Conservation (phyloP, 768 basidiomycete species). For the Lactarius psammicola region DNA sequence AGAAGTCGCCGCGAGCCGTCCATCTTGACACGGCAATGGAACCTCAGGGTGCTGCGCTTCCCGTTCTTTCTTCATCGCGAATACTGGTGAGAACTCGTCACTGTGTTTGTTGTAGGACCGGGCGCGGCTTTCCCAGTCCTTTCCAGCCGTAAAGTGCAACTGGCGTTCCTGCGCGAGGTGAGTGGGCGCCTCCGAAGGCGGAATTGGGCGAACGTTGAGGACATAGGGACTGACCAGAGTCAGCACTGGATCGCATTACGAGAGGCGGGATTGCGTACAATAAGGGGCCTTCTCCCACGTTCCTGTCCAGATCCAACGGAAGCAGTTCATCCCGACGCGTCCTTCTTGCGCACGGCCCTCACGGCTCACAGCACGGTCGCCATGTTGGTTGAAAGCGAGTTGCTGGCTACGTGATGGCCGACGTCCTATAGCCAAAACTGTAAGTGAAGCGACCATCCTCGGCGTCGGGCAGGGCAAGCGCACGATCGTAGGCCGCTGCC, state of each 20-base stretch:
- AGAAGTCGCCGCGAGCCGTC: not conserved
- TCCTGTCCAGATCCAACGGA: not conserved
- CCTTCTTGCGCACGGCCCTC: too few relatives aligned
- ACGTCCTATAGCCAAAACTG: too few relatives aligned
- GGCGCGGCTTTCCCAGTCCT: not conserved
- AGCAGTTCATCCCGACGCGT: not conserved
- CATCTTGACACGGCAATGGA: not conserved
- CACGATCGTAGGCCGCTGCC: not conserved
- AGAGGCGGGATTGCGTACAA: not conserved
- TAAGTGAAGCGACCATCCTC: not conserved
- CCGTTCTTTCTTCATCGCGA: not conserved
- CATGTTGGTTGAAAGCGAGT: too few relatives aligned
- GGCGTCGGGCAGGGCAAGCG: not conserved
- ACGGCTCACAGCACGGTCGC: too few relatives aligned
- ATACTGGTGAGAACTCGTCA: not conserved
- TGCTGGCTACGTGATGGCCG: too few relatives aligned
- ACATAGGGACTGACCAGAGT: not conserved
- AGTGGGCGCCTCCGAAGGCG: not conserved
- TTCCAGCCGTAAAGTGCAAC: not conserved
- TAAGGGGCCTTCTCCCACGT: not conserved
- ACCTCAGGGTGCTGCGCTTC: not conserved
- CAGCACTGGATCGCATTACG: not conserved
- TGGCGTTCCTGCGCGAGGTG: not conserved
- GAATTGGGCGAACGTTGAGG: not conserved
- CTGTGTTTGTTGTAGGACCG: not conserved